Evolutionary conservation across 2,329 filamentous ascomycete species (phyloP).

Genomic region (Aspergillus tubingensis): DNA sequence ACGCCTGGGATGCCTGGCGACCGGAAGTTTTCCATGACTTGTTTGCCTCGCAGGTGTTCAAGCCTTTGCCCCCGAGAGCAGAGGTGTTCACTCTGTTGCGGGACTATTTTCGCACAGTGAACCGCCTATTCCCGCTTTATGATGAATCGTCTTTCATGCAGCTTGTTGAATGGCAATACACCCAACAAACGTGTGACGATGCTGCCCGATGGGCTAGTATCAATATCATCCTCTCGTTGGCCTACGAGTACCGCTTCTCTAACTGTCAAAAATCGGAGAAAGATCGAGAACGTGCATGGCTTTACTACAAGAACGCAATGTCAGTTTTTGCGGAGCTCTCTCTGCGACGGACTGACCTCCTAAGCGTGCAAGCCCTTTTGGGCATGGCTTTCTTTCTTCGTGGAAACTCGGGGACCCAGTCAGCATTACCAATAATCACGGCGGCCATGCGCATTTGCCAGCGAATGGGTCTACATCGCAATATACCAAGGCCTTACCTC

Average conservation of each 20-base stretch:
- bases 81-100: conserved; percentile 82
- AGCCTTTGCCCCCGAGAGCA: conserved; percentile 75
- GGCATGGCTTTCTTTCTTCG: conserved; percentile 93
- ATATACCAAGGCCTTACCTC: conserved; percentile 81
- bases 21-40: conserved; percentile 93
- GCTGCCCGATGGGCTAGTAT: conserved; percentile 96
- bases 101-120: conserved; percentile 95
- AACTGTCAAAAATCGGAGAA: conserved; percentile 83
- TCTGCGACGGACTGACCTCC: conserved; percentile 87
- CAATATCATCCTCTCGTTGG: conserved; percentile 85
- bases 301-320: conserved; percentile 92
- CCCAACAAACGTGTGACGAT: conserved; percentile 83
- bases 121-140: conserved; percentile 94
- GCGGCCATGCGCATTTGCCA: conserved; percentile 85
- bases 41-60: conserved; percentile 79
- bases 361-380: conserved; percentile 88
- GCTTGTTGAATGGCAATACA: conserved; percentile 90
- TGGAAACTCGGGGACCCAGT: conserved; percentile 90
- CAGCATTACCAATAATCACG: conserved; percentile 82
- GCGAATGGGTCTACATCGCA: conserved; percentile 89
- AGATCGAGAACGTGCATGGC: conserved; percentile 89
- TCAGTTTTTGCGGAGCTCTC: conserved; percentile 86
- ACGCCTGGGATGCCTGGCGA: conserved; percentile 92
- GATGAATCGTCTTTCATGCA: conserved; percentile 97
- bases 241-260: conserved; percentile 86